Evolutionary conservation across 306 rosid genomes (phyloP).

Genomic region (Prunus mongolica): DNA sequence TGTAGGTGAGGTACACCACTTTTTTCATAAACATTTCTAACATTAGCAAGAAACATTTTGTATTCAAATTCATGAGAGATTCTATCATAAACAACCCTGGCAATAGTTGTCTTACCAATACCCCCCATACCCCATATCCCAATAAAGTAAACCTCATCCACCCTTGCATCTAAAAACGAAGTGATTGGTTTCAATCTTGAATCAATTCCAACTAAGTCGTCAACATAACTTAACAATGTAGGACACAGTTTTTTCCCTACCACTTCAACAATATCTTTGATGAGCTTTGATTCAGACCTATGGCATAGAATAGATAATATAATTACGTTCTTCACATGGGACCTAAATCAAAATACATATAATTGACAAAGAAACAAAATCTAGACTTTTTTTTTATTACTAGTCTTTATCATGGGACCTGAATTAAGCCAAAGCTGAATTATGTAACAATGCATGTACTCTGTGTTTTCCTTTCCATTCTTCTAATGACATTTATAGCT

Average conservation of each 20-base stretch:
- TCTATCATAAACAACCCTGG: background rate
- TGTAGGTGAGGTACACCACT: background rate
- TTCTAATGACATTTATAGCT: background rate
- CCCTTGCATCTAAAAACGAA: background rate
- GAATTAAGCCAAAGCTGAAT: background rate
- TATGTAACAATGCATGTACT: background rate
- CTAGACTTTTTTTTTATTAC: background rate
- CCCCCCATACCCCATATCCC: conserved; percentile 21
- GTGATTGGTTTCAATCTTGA: background rate
- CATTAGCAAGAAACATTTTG: background rate
- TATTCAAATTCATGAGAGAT: background rate
- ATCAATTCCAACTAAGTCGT: background rate
- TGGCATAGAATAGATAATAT: background rate
- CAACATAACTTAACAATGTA: background rate
- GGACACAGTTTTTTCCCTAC: background rate
- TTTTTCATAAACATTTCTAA: background rate
- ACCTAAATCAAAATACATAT: too few relatives aligned
- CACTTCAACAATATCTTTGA: background rate
- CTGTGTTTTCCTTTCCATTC: background rate
- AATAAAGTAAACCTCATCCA: conserved; percentile 4
- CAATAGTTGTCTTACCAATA: conserved; percentile 7
- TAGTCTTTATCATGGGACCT: background rate
- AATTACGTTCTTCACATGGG: background rate
- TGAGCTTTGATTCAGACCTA: background rate
- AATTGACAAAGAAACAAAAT: background rate